Percentiles rank a stretch among this genome's conserved stretches.
Conservation (phyloP, 2,329 filamentous ascomycete genomes). For the Diaporthe vaccinii region DNA sequence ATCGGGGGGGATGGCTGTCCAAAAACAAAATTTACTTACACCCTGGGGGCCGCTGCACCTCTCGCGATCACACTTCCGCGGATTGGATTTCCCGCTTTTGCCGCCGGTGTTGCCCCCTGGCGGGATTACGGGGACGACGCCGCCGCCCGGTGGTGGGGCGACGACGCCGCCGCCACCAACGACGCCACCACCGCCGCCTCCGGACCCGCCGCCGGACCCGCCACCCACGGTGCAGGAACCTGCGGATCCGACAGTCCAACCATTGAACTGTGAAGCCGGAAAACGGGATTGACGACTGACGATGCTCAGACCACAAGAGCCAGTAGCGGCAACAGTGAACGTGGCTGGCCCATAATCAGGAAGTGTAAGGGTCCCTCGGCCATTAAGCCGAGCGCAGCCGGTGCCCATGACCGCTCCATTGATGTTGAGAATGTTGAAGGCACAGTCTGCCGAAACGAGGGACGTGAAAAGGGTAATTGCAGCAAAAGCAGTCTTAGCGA, state of each 20-base stretch:
- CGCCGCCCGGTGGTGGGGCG: background rate
- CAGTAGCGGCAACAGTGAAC: background rate
- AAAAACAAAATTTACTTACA: background rate
- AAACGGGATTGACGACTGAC: background rate
- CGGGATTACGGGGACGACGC: background rate
- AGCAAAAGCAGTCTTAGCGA: slow-evolving; percentile 5
- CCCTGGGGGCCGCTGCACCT: slow-evolving; percentile 10
- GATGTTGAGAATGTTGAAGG: slow-evolving; percentile 1
- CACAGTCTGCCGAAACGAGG: slow-evolving; percentile 8
- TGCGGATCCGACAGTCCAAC: background rate
- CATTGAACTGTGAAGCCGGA: background rate
- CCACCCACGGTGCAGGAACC: background rate
- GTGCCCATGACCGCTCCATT: background rate
- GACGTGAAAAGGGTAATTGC: slow-evolving; percentile 9
- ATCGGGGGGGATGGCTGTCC: background rate
- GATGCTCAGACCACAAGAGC: background rate
- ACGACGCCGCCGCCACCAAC: background rate
- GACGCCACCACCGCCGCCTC: background rate
- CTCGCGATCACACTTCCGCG: background rate
- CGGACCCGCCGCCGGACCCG: background rate
- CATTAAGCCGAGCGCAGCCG: background rate
- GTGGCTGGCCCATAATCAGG: background rate
- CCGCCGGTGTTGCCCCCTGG: background rate
- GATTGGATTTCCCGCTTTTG: background rate
- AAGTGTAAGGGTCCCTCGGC: background rate